Evolutionary conservation across 306 rosid genomes (phyloP).

Genomic region (Trifolium pratense): DNA sequence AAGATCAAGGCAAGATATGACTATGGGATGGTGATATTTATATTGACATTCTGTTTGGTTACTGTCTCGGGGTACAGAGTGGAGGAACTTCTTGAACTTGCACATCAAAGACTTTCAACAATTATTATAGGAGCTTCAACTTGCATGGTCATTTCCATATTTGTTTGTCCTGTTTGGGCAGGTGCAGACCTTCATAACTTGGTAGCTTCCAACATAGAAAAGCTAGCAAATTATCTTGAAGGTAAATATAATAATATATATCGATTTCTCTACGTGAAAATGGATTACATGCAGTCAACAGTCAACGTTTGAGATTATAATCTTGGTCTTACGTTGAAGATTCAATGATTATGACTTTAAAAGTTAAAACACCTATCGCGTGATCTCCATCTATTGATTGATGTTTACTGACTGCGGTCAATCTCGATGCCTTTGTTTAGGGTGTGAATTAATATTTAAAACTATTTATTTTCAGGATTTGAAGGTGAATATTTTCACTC

Average conservation of each 20-base stretch:
- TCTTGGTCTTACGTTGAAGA: no score
- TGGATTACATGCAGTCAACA: not conserved
- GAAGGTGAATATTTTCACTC: constrained; percentile 62
- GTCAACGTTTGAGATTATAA: no score
- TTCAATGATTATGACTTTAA: no score
- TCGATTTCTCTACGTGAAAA: not conserved
- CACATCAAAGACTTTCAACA: constrained; percentile 71
- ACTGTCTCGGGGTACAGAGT: constrained; percentile 71
- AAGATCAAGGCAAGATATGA: constrained; percentile 82
- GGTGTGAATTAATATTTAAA: not conserved
- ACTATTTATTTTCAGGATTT: constrained; percentile 57
- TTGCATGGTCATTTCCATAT: constrained; percentile 68
- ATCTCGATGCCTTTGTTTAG: not conserved
- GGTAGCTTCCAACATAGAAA: constrained; percentile 69
- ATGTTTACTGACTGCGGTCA: not conserved
- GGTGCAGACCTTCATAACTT: constrained; percentile 84
- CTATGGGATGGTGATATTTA: constrained; percentile 82
- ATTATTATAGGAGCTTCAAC: constrained; percentile 67
- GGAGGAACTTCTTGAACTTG: constrained; percentile 57
- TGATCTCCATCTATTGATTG: not conserved
- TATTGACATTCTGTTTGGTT: constrained; percentile 84
- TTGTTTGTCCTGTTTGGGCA: constrained; percentile 87
- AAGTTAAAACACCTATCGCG: not conserved
- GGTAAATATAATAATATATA: constrained; percentile 45
- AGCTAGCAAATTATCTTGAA: constrained; percentile 72